Percentiles rank a stretch among this genome's conserved stretches.
Evolutionary conservation across 2,329 filamentous ascomycete species (phyloP).

Genomic region (Colletotrichum sp.): DNA sequence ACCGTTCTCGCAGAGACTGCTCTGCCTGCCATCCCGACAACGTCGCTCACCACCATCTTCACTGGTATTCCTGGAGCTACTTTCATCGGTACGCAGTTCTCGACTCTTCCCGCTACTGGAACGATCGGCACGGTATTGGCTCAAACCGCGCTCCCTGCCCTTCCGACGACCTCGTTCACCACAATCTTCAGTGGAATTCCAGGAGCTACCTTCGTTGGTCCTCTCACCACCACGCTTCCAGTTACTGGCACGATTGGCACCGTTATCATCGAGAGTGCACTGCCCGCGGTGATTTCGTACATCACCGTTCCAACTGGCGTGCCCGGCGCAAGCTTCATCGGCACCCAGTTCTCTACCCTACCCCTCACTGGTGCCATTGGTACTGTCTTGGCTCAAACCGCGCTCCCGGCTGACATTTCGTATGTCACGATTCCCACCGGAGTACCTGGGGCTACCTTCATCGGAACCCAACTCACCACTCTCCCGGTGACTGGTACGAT

Average conservation of each 20-base stretch:
- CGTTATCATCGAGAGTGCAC: not conserved
- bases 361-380: not conserved
- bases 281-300: conserved; percentile 1
- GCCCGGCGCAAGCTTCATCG: not conserved
- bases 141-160: not conserved
- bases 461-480: not conserved
- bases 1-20: not conserved
- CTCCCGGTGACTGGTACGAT: not conserved
- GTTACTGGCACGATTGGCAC: not conserved
- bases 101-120: not conserved
- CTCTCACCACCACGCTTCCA: not conserved
- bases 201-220: not conserved
- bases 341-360: not conserved
- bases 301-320: not conserved
- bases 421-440: not conserved
- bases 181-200: not conserved
- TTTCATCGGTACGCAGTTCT: not conserved
- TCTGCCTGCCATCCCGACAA: not conserved
- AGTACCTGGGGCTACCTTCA: not conserved
- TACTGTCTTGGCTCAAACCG: not conserved
- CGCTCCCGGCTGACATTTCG: not conserved
- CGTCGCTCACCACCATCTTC: conserved; percentile 1
- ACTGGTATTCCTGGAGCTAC: not conserved
- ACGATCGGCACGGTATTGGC: not conserved
- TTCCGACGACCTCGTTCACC: not conserved